Conservation (phyloP, 495 filamentous ascomycete genomes). For the Aspergillus olivimuriae region DNA sequence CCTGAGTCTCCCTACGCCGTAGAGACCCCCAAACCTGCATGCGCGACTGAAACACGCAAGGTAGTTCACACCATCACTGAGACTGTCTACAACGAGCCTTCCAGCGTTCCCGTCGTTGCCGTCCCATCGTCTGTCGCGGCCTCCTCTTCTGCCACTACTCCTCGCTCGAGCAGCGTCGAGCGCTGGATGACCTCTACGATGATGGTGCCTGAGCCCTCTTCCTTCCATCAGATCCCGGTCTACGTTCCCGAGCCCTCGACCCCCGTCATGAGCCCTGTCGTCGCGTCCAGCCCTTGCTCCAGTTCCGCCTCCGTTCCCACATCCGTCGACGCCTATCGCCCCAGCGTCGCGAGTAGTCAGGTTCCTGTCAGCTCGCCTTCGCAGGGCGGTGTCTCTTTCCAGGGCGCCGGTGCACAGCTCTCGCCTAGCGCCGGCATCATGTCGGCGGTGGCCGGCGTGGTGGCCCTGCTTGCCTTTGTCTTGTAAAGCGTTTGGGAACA, state of each 20-base stretch:
- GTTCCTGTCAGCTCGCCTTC: conserved; percentile 6
- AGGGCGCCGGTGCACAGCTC: conserved; percentile 21
- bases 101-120: too few relatives aligned
- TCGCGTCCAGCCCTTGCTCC: conserved; percentile 12
- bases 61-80: conserved; percentile 7
- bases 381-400: conserved; percentile 17
- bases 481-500: conserved; percentile 16
- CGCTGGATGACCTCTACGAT: conserved; percentile 3
- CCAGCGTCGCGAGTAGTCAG: conserved; percentile 7
- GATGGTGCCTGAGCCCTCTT: conserved; percentile 1
- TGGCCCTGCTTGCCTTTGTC: conserved; percentile 28
- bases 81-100: background rate
- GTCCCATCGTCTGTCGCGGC: background rate
- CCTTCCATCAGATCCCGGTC: conserved; percentile 28
- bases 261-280: conserved; percentile 8
- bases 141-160: background rate
- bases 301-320: conserved; percentile 7
- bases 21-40: background rate
- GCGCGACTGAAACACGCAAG: conserved; percentile 1
- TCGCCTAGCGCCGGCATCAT: conserved; percentile 19
- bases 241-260: too few relatives aligned
- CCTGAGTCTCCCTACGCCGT: too few relatives aligned
- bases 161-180: background rate
- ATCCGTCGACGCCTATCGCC: background rate
- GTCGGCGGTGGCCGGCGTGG: conserved; percentile 21